Percentiles rank a stretch among this genome's conserved stretches.
phyloP scores from a whole-genome alignment of 2,329 filamentous ascomycete genomes.

The Xylaria sp. region DNA sequence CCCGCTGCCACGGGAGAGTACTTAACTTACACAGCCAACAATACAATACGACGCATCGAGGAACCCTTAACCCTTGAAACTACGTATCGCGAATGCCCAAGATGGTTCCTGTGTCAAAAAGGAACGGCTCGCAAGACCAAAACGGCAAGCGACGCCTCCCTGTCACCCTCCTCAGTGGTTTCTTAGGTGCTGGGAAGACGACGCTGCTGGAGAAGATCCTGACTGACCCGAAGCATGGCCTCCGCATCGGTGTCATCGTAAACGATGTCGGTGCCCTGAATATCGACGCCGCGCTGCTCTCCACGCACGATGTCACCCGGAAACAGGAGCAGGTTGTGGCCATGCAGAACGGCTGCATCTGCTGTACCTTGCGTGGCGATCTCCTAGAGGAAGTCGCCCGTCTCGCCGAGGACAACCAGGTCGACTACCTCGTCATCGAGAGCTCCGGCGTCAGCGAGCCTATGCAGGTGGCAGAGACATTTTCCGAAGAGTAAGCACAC shows the following conservation, averaged over 20 bases:
- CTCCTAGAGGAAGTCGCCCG: conserved; percentile 75
- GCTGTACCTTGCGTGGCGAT: conserved; percentile 78
- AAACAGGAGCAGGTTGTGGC: conserved; percentile 73
- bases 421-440: conserved; percentile 63
- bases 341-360: conserved; percentile 80
- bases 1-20: too few species aligned
- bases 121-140: not conserved
- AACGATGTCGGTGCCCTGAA: conserved; percentile 77
- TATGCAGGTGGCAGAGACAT: conserved; percentile 40
- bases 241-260: conserved; percentile 77
- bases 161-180: conserved; percentile 70
- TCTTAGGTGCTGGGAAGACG: conserved; percentile 75
- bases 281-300: conserved; percentile 72
- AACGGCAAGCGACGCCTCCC: conserved; percentile 55
- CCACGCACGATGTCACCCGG: conserved; percentile 63
- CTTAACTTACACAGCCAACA: not conserved
- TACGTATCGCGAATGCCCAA: not conserved
- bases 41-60: not conserved
- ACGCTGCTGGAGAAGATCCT: conserved; percentile 77
- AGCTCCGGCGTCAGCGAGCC: conserved; percentile 40
- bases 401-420: conserved; percentile 69
- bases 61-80: not conserved
- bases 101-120: conserved; percentile 21
- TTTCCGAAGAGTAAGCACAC: conserved; percentile 59
- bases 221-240: conserved; percentile 69